phyloP scores from a whole-genome alignment of 495 filamentous ascomycete genomes.

The Apodospora peruviana region DNA sequence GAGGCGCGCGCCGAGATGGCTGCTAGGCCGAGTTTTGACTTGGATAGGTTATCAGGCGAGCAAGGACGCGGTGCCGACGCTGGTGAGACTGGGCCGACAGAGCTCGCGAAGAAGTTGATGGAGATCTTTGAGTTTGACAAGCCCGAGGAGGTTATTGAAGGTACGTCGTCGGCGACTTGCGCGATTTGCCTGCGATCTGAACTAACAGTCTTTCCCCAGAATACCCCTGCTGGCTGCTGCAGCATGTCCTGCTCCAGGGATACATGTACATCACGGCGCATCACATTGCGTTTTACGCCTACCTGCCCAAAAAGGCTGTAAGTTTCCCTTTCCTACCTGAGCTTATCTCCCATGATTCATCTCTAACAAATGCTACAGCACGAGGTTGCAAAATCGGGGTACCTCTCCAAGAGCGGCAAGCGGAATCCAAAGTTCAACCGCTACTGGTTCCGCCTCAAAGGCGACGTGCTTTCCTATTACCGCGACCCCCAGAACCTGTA shows the following conservation, averaged over 20 bases:
- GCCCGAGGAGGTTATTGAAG: constrained; percentile 78
- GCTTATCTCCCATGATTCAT: not conserved
- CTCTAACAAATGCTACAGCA: constrained; percentile 47
- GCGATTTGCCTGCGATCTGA: not conserved
- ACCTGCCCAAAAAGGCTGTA: constrained; percentile 84
- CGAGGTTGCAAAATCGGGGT: constrained; percentile 77
- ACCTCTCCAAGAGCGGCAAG: constrained; percentile 82
- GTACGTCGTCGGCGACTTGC: constrained; percentile 30
- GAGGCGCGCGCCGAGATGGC: constrained; percentile 69
- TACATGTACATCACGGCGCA: constrained; percentile 94
- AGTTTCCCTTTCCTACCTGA: constrained; percentile 18
- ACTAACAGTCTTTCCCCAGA: constrained; percentile 48
- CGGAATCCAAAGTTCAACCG: constrained; percentile 85
- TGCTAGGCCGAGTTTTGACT: constrained; percentile 46
- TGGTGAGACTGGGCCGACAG: constrained; percentile 33
- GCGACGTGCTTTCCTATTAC: constrained; percentile 93
- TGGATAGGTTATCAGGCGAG: constrained; percentile 35
- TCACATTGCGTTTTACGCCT: constrained; percentile 96
- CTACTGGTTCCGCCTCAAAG: constrained; percentile 96
- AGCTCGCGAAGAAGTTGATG: constrained; percentile 65
- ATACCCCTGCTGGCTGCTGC: constrained; percentile 90
- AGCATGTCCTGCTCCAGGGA: constrained; percentile 87
- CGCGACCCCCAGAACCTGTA: constrained; percentile 77
- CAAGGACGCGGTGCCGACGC: constrained; percentile 20
- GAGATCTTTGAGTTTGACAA: constrained; percentile 85